Evolutionary conservation across 164 flowering plant genomes (phyloP).

Genomic region (Chloranthus sessilifolius): DNA sequence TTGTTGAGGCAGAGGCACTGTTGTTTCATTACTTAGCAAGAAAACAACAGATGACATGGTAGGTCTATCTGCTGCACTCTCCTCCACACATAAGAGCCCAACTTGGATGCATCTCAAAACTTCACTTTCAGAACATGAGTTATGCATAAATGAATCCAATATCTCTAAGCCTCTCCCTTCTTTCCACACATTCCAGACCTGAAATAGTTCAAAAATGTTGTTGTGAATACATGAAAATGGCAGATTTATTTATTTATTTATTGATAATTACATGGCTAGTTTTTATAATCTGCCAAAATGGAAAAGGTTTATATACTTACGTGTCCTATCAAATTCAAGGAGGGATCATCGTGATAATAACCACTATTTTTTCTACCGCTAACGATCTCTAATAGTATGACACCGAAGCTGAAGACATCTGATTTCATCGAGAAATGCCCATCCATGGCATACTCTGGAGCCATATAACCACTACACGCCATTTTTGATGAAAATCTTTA

Average conservation of each 20-base stretch:
- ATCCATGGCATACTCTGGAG: too few species aligned
- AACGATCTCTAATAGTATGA: too few species aligned
- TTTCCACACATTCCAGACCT: constrained; percentile 16
- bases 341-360: not conserved
- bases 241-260: not conserved
- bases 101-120: constrained; percentile 13
- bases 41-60: constrained; percentile 10
- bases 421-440: too few species aligned
- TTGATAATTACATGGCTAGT: not conserved
- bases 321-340: not conserved
- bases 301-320: not conserved
- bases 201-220: not conserved
- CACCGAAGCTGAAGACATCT: too few species aligned
- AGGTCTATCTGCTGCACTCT: constrained; percentile 12
- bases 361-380: not conserved
- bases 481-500: not conserved
- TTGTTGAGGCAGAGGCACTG: constrained; percentile 23
- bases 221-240: not conserved
- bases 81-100: constrained; percentile 16
- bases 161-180: constrained; percentile 8
- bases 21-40: constrained; percentile 10
- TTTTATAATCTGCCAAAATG: not conserved
- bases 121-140: not conserved
- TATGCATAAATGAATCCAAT: constrained; percentile 5
- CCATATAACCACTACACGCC: too few species aligned